Conservation (phyloP, 2,329 filamentous ascomycete species). For the Aspergillus texensis region DNA sequence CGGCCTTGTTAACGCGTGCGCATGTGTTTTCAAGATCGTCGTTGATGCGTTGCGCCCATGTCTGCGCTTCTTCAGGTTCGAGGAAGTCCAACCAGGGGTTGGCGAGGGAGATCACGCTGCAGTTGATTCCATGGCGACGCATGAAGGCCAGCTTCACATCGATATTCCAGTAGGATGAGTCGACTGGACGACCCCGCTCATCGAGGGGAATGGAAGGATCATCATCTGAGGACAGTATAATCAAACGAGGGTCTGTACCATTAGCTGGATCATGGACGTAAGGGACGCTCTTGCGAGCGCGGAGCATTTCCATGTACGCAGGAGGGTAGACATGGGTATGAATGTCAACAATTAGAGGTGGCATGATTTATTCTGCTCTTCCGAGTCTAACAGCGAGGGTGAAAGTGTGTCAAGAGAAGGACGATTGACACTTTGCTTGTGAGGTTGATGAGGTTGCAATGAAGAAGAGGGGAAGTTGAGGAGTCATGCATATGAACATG, state of each 20-base stretch:
- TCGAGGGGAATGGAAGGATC: constrained; percentile 41
- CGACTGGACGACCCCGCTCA: constrained; percentile 75
- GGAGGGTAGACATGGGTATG: constrained; percentile 67
- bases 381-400: constrained; percentile 10
- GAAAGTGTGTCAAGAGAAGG: constrained; percentile 1
- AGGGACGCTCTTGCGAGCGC: constrained; percentile 51
- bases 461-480: constrained; percentile 7
- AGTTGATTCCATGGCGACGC: constrained; percentile 78
- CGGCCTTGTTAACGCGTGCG: constrained; percentile 42
- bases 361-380: constrained; percentile 11
- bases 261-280: constrained; percentile 47
- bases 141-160: constrained; percentile 83
- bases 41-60: constrained; percentile 71
- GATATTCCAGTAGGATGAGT: constrained; percentile 80
- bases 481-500: neutral
- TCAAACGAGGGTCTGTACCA: constrained; percentile 42
- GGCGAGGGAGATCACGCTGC: constrained; percentile 83
- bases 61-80: constrained; percentile 59
- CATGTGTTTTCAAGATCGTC: constrained; percentile 76
- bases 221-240: constrained; percentile 52
- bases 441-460: constrained; percentile 3
- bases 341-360: constrained; percentile 57
- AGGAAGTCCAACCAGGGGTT: constrained; percentile 96
- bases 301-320: constrained; percentile 60
- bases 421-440: neutral